phyloP scores from a whole-genome alignment of 306 rosid genomes.

The Quercus aquifolioides region DNA sequence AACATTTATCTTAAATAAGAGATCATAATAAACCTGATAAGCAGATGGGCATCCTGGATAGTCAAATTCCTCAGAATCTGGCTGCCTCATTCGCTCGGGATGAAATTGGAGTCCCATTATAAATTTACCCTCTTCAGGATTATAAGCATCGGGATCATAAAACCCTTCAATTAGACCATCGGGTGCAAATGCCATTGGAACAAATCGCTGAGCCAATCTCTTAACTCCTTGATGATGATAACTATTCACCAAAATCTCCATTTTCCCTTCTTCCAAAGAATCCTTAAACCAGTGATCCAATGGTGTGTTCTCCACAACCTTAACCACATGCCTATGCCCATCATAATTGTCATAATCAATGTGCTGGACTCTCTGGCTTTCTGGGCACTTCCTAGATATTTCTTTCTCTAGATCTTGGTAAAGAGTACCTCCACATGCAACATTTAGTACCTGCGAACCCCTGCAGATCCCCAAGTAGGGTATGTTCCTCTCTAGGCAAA shows the following conservation, averaged over 20 bases:
- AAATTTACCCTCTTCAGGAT: conserved; percentile 87
- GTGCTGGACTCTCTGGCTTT: conserved; percentile 48
- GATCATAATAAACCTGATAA: conserved; percentile 44
- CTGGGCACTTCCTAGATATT: conserved; percentile 36
- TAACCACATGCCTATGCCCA: conserved; percentile 77
- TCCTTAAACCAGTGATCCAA: conserved; percentile 74
- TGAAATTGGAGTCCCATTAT: conserved; percentile 96
- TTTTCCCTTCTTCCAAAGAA: conserved; percentile 48
- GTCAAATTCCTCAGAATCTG: conserved; percentile 80
- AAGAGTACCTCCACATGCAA: conserved; percentile 89
- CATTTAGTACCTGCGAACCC: conserved; percentile 83
- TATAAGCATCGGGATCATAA: conserved; percentile 85
- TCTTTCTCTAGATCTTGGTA: conserved; percentile 74
- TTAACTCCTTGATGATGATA: conserved; percentile 96
- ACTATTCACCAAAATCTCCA: conserved; percentile 77
- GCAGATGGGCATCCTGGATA: conserved; percentile 87
- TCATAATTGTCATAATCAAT: conserved; percentile 82
- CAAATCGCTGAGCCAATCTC: conserved; percentile 77
- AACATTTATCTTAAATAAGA: background rate
- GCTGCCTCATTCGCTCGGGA: conserved; percentile 80
- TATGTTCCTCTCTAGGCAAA: conserved; percentile 86
- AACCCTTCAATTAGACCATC: conserved; percentile 91
- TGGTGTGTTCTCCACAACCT: conserved; percentile 71
- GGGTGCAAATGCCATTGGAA: conserved; percentile 77
- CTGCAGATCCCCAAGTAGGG: conserved; percentile 92